Conservation (phyloP, 1,139 yeast species). For the Candida sp. region DNA sequence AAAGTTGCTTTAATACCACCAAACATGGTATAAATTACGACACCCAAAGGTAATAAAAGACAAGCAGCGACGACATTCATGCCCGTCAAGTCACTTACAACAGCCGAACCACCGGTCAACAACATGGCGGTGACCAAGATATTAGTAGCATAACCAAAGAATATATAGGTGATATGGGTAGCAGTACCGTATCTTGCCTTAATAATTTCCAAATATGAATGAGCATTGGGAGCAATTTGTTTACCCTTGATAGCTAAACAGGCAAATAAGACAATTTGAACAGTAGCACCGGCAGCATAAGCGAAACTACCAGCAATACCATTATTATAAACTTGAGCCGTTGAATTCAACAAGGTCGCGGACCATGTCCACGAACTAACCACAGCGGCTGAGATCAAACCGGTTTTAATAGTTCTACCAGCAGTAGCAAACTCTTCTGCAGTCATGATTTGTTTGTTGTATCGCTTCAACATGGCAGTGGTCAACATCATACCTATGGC, state of each 20-base stretch:
- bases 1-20: conserved; percentile 93
- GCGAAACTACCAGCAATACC: conserved; percentile 63
- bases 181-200: conserved; percentile 49
- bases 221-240: conserved; percentile 56
- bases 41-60: conserved; percentile 79
- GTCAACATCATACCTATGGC: conserved; percentile 76
- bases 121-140: conserved; percentile 86
- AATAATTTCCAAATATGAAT: conserved; percentile 54
- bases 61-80: conserved; percentile 82
- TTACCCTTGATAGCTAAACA: conserved; percentile 55
- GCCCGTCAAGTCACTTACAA: conserved; percentile 73
- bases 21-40: conserved; percentile 74
- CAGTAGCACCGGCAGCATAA: conserved; percentile 54
- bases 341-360: conserved; percentile 73
- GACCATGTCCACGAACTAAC: conserved; percentile 97
- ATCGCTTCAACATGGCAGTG: conserved; percentile 66
- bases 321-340: conserved; percentile 73
- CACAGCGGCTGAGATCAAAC: conserved; percentile 81
- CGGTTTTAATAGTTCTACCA: conserved; percentile 79
- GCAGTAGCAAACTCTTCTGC: conserved; percentile 92
- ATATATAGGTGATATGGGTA: conserved; percentile 67
- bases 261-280: conserved; percentile 50
- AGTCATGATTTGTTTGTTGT: conserved; percentile 77
- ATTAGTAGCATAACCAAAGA: conserved; percentile 84
- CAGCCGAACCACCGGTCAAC: conserved; percentile 83